Conservation (phyloP, 2,329 filamentous ascomycete species). For the Epichloe amarillans region DNA sequence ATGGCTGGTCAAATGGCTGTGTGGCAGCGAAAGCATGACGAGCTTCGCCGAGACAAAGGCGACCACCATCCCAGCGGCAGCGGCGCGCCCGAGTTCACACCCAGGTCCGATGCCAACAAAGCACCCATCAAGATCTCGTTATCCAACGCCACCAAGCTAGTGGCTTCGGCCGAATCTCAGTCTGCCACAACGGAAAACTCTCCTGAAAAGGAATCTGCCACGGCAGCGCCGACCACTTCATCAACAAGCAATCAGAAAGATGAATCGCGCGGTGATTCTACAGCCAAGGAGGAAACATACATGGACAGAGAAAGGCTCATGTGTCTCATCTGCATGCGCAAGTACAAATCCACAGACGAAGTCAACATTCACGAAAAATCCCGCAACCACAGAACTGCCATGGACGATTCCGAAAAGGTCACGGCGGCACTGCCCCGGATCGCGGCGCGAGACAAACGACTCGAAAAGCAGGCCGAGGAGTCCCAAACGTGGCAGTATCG, state of each 20-base stretch:
- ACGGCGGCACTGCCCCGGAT: constrained; percentile 34
- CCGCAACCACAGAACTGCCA: constrained; percentile 27
- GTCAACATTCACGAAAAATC: constrained; percentile 29
- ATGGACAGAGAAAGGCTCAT: constrained; percentile 39
- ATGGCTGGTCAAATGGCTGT: constrained; percentile 31
- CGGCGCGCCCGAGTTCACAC: background rate
- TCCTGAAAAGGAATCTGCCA: background rate
- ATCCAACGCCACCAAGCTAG: constrained; percentile 6
- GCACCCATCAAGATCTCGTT: constrained; percentile 21
- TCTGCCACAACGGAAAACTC: background rate
- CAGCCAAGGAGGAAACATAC: constrained; percentile 30
- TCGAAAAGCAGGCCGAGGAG: constrained; percentile 17
- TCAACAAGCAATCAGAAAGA: background rate
- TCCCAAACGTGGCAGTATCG: constrained; percentile 32
- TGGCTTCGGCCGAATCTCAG: background rate
- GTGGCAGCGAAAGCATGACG: constrained; percentile 31
- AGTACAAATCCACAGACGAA: constrained; percentile 30
- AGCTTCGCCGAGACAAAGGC: constrained; percentile 18
- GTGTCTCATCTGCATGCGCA: constrained; percentile 33
- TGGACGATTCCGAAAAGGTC: constrained; percentile 26
- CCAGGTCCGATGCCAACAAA: constrained; percentile 4
- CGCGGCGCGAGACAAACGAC: constrained; percentile 25
- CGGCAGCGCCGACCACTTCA: background rate
- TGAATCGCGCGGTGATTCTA: background rate
- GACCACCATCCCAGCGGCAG: background rate